Evolutionary conservation across 352 stramenopile genomes (phyloP).

Genomic region (Pythium oligandrum): DNA sequence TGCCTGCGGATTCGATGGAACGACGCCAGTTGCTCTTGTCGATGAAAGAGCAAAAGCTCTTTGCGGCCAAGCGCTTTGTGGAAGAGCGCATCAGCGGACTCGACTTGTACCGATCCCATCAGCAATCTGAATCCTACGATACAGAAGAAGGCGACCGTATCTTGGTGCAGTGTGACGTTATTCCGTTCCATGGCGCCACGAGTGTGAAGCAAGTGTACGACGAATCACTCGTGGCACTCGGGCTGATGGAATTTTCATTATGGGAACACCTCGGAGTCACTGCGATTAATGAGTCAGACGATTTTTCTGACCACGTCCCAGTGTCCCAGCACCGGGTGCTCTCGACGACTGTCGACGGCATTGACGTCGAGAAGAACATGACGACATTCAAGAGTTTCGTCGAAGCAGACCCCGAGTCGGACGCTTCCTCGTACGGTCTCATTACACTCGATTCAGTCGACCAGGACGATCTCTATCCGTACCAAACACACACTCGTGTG

Average conservation of each 20-base stretch:
- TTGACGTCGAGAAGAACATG: constrained; percentile 6
- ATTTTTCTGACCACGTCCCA: not conserved
- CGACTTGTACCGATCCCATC: constrained; percentile 2
- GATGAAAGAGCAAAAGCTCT: constrained; percentile 3
- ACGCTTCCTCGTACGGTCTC: constrained; percentile 3
- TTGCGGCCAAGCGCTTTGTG: constrained; percentile 3
- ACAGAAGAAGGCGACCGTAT: constrained; percentile 3
- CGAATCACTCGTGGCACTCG: not conserved
- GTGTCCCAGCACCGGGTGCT: not conserved
- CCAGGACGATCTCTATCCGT: constrained; percentile 18
- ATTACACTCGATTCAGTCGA: constrained; percentile 13
- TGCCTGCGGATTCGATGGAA: not conserved
- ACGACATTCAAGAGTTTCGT: constrained; percentile 2
- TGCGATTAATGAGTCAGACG: not conserved
- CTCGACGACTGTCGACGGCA: not conserved
- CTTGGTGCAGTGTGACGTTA: constrained; percentile 1
- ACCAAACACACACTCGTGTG: constrained; percentile 6
- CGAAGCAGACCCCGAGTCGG: not conserved
- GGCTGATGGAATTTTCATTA: not conserved
- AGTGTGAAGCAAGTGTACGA: constrained; percentile 3
- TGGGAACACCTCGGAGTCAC: not conserved
- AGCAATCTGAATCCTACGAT: constrained; percentile 2
- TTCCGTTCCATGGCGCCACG: not conserved
- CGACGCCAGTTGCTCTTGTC: not conserved
- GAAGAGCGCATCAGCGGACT: not conserved